Base-by-base conservation (phyloP, 2,329 filamentous ascomycete genomes). In the Didymella pinodella region DNA sequence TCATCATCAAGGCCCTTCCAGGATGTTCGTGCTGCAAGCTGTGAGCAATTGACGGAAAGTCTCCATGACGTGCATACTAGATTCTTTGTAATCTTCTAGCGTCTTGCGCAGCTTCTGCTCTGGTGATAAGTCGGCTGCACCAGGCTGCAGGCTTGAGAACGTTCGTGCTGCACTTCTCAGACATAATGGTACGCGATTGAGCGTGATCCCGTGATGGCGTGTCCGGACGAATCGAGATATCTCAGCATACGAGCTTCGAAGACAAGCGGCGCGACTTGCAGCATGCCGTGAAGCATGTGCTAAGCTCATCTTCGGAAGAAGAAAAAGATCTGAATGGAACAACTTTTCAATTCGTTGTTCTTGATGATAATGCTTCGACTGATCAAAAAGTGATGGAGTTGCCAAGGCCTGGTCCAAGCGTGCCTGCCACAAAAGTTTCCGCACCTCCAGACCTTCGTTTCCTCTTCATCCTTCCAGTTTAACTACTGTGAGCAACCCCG, bases 381-480 rank as follows among this genome's bases (percentile, higher is more conserved):
- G 56, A 51, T 36, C n/a, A 25, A 60, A 56, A 60, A 59, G 57
- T 22, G 34, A 51, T 29, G 43, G 41, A 46, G 22, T 1, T 28
- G 62, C 56, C 25, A 57, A 61, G 62, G 31, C 50, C 31, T 68
- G 61, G 68, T 58, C 60, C 56, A 64, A 67, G 69, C 70, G 41
- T 57, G 54, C 48, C 48, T 61, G 55, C 60, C 65, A 66, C 61
- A 84, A 69, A 74, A 76, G 68, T 64, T 69, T 71, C 67, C 76
- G 57, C 54, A 31, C 54, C 40, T 59, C 59, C 57, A 59, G 43
- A 59, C 61, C 64, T 63, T 57, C 53, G 58, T 65, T 65, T 77
- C 74, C 80, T 88, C 85, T 90, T 88, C 86, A 94, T 92, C 93
- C 92, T 96, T 97, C 93, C 93, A 92, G 93, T 97, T 96, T 96